A percentile compares a stretch with the other conserved stretches of the same genome.
These are phyloP conservation scores for Rubus parviflorus DNA, from an alignment of 306 rosid species.

Conservation along the genomic window DNA sequence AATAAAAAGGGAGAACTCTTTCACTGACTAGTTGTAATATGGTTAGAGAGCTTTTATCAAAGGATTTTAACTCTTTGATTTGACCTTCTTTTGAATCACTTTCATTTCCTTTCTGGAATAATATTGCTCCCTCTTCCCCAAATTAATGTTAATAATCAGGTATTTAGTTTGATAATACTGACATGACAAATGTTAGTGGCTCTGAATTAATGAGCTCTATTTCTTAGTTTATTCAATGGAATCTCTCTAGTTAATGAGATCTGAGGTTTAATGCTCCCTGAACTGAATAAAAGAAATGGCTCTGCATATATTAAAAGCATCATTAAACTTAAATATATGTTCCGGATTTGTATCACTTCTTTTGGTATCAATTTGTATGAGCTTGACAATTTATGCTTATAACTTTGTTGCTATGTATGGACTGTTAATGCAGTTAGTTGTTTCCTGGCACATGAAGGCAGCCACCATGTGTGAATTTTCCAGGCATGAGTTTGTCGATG, in stretches of 20 bases:
- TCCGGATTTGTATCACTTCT: neutral
- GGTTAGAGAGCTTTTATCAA: neutral
- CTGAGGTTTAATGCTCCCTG: neutral
- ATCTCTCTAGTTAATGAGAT: neutral
- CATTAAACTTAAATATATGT: neutral
- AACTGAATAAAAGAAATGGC: slow-evolving; percentile 2
- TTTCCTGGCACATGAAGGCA: slow-evolving; percentile 99
- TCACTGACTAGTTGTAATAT: neutral
- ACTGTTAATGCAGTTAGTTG: slow-evolving; percentile 73
- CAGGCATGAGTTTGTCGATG: slow-evolving; percentile 86
- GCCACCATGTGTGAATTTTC: slow-evolving; percentile 99
- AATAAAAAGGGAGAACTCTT: neutral
- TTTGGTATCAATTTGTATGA: neutral
- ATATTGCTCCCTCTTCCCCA: neutral
- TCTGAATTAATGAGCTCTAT: neutral
- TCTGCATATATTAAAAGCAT: neutral
- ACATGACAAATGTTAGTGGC: neutral
- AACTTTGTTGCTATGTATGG: slow-evolving; percentile 14
- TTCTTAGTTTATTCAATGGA: neutral
- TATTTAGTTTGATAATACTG: neutral
- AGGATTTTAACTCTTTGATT: neutral
- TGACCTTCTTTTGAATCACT: neutral
- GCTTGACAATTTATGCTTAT: neutral
- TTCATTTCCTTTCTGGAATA: neutral
- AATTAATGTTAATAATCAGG: neutral